Percentiles rank a stretch among this genome's conserved stretches.
Evolutionary conservation across 345 rosid species (phyloP).

Genomic region (Ailanthus altissimus): DNA sequence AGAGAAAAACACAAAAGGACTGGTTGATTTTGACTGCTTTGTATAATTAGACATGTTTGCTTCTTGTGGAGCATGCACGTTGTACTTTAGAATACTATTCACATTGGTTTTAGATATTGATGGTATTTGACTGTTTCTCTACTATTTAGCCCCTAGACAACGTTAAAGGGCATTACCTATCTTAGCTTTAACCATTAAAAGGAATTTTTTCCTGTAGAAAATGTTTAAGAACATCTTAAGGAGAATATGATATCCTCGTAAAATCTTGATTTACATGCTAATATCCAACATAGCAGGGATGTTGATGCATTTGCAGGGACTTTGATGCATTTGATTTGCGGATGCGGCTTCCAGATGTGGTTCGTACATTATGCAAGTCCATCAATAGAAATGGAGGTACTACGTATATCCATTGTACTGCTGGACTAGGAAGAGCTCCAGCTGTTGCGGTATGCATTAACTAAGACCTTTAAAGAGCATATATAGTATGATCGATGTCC

Average conservation of each 20-base stretch:
- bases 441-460: slow-evolving; percentile 69
- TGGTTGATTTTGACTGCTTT: neutral
- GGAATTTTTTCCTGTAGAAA: neutral
- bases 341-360: slow-evolving; percentile 87
- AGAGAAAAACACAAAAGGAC: neutral
- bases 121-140: neutral
- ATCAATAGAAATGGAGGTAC: slow-evolving; percentile 80
- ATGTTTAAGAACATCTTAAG: neutral
- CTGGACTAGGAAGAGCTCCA: slow-evolving; percentile 98
- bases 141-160: neutral
- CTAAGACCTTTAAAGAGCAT: slow-evolving; percentile 7
- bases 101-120: neutral
- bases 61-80: neutral
- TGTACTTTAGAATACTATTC: neutral
- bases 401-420: slow-evolving; percentile 93
- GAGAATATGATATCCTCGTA: too few species aligned
- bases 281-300: slow-evolving; percentile 64
- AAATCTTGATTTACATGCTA: slow-evolving; percentile 16
- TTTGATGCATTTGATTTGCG: slow-evolving; percentile 94
- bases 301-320: slow-evolving; percentile 98
- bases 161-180: neutral
- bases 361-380: slow-evolving; percentile 69
- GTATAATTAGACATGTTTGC: neutral
- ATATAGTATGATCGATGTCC: neutral
- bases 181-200: neutral